Evolutionary conservation across 768 basidiomycete genomes (phyloP).

Genomic region (Suillus alpinus): DNA sequence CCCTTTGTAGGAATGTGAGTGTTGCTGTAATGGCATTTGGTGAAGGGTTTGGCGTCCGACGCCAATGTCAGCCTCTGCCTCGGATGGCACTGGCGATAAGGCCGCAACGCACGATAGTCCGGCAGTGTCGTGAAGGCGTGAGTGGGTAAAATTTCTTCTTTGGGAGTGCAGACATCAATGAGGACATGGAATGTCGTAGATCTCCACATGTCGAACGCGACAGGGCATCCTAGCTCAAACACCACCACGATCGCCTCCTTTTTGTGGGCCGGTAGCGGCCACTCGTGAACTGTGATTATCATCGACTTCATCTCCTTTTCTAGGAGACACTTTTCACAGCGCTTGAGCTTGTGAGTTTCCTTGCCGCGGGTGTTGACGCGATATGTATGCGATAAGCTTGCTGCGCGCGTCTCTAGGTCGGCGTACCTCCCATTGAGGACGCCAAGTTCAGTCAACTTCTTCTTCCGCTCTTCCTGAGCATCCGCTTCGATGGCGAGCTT

Average conservation of each 20-base stretch:
- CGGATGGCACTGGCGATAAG: conserved; percentile 14
- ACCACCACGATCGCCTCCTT: conserved; percentile 28
- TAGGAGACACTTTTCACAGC: conserved; percentile 31
- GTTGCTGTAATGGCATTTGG: conserved; percentile 13
- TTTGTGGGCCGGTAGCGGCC: conserved; percentile 39
- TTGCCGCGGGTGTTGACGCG: neutral
- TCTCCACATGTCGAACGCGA: conserved; percentile 43
- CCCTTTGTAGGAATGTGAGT: conserved; percentile 13
- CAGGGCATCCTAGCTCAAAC: conserved; percentile 43
- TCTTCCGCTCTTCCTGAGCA: conserved; percentile 18
- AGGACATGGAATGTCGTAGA: conserved; percentile 37
- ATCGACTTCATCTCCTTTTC: conserved; percentile 18
- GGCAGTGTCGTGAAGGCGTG: conserved; percentile 14
- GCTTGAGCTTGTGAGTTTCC: neutral
- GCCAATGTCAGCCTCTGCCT: conserved; percentile 21
- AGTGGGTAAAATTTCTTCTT: neutral
- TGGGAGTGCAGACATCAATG: conserved; percentile 31
- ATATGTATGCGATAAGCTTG: neutral
- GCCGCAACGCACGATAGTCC: conserved; percentile 11
- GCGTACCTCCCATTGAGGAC: conserved; percentile 13
- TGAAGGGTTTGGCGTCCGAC: conserved; percentile 22
- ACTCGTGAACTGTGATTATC: conserved; percentile 39
- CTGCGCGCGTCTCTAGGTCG: neutral
- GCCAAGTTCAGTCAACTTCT: conserved; percentile 15
- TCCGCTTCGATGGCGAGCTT: conserved; percentile 27